phyloP scores from a whole-genome alignment of 1,284 basidiomycete genomes.

The Stygiomarasmius scandens region DNA sequence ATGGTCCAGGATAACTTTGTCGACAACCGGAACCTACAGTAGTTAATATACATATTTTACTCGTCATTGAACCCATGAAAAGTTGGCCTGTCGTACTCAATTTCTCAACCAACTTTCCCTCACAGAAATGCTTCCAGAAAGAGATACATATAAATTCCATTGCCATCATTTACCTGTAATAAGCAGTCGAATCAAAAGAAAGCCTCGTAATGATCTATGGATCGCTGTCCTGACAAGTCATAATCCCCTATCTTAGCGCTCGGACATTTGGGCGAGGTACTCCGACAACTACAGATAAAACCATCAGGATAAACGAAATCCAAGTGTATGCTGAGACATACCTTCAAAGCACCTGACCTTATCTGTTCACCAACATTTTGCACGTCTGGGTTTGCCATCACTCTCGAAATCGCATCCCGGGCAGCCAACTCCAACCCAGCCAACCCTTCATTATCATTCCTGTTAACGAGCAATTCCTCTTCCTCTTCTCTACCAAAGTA shows the following conservation, averaged over 20 bases:
- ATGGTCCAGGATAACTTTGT: too few relatives aligned
- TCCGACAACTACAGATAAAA: slow-evolving; percentile 62
- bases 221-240: not conserved
- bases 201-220: too few relatives aligned
- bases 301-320: slow-evolving; percentile 3
- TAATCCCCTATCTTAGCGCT: slow-evolving; percentile 39
- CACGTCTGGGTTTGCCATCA: slow-evolving; percentile 89
- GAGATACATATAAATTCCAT: too few relatives aligned
- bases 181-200: too few relatives aligned
- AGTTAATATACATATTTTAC: too few relatives aligned
- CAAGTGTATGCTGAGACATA: slow-evolving; percentile 37
- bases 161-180: too few relatives aligned
- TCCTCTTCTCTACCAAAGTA: slow-evolving; percentile 96
- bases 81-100: too few relatives aligned
- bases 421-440: slow-evolving; percentile 78
- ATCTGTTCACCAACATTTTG: slow-evolving; percentile 88
- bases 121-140: too few relatives aligned
- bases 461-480: slow-evolving; percentile 50
- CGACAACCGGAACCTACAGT: too few relatives aligned
- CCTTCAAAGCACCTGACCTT: slow-evolving; percentile 84
- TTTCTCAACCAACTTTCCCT: too few relatives aligned
- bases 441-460: slow-evolving; percentile 56
- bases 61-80: too few relatives aligned
- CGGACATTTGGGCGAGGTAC: slow-evolving; percentile 77
- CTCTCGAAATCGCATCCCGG: slow-evolving; percentile 76